Evolutionary conservation across 2,329 filamentous ascomycete species (phyloP).

Genomic region (Colletotrichum kahawae): DNA sequence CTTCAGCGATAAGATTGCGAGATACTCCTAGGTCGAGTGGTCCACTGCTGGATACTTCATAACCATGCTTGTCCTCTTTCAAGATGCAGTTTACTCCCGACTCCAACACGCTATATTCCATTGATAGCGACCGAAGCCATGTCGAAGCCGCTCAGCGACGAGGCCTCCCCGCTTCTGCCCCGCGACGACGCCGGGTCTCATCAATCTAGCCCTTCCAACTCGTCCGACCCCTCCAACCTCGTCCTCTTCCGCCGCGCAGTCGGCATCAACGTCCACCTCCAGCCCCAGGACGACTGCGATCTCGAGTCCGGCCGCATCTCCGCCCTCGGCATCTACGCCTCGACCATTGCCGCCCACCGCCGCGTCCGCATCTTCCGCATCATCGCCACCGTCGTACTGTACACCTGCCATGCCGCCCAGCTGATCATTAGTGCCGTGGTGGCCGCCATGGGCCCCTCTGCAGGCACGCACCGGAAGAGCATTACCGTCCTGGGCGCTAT

Average conservation of each 20-base stretch:
- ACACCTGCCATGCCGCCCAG: conserved; percentile 47
- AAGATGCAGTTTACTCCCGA: background rate
- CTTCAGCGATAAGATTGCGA: background rate
- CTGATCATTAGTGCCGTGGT: conserved; percentile 52
- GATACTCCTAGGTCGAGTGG: background rate
- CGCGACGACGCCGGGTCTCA: background rate
- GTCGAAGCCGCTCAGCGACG: background rate
- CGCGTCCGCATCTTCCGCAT: conserved; percentile 36
- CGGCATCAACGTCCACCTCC: conserved; percentile 42
- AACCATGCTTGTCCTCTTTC: background rate
- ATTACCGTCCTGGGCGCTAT: conserved; percentile 66
- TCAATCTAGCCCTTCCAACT: background rate
- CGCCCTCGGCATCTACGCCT: conserved; percentile 46
- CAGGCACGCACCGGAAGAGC: conserved; percentile 51
- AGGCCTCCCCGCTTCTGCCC: conserved; percentile 1
- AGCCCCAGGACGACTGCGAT: conserved; percentile 25
- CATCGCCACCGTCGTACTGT: conserved; percentile 41
- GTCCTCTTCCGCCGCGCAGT: conserved; percentile 47
- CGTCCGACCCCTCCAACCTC: conserved; percentile 42
- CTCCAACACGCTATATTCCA: background rate
- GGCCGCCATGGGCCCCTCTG: conserved; percentile 48
- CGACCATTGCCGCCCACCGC: conserved; percentile 37
- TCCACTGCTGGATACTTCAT: background rate
- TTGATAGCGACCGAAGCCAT: background rate
- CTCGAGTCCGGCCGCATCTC: conserved; percentile 38